Conservation (phyloP, 1,284 basidiomycete genomes). For the Phlebopus sp. region DNA sequence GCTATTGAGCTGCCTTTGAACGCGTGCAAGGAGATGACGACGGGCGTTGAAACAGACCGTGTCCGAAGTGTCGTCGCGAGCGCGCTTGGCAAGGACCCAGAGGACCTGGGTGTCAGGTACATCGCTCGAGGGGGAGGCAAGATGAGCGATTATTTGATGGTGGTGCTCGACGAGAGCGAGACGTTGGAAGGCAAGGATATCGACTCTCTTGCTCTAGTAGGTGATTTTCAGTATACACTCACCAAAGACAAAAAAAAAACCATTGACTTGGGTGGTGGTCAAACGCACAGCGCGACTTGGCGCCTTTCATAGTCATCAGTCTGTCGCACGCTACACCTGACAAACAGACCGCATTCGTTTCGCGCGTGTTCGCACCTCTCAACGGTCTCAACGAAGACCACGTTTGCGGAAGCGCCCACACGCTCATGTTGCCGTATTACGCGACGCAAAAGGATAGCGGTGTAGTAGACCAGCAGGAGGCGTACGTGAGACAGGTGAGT, state of each 20-base stretch:
- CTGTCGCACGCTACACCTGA: constrained; percentile 39
- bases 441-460: constrained; percentile 34
- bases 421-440: constrained; percentile 53
- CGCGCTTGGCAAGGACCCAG: constrained; percentile 34
- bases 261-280: not conserved
- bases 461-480: constrained; percentile 25
- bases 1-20: constrained; percentile 42
- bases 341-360: constrained; percentile 40
- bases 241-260: not conserved
- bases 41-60: constrained; percentile 28
- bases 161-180: constrained; percentile 45
- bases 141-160: constrained; percentile 38
- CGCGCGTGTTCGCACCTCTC: constrained; percentile 52
- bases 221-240: no score
- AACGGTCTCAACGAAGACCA: constrained; percentile 48
- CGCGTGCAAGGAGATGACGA: constrained; percentile 27
- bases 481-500: constrained; percentile 51
- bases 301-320: constrained; percentile 31
- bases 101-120: constrained; percentile 35
- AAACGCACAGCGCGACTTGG: constrained; percentile 6
- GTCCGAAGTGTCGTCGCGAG: constrained; percentile 30
- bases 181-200: constrained; percentile 37
- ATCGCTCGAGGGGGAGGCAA: constrained; percentile 35
- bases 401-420: constrained; percentile 59
- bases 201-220: constrained; percentile 38